Percentiles rank a stretch among this genome's conserved stretches.
phyloP scores from a whole-genome alignment of 2,329 filamentous ascomycete genomes.

The Hypoxylon sp. region DNA sequence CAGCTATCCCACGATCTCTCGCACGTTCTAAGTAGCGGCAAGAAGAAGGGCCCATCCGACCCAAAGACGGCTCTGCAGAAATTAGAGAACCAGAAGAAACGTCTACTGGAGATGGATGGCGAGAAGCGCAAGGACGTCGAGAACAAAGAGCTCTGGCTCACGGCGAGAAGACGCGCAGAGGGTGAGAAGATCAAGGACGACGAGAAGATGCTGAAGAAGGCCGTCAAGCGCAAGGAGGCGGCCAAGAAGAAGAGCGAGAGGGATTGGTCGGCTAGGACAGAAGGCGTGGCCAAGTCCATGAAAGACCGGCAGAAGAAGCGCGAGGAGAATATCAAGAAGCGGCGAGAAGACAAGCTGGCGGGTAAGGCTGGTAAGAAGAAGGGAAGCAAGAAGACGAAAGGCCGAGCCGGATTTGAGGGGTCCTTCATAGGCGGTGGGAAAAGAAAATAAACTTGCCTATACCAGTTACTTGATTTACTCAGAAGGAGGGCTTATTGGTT shows the following conservation, averaged over 20 bases:
- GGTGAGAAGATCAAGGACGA: constrained; percentile 91
- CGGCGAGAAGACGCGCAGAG: constrained; percentile 85
- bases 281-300: constrained; percentile 77
- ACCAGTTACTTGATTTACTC: not conserved
- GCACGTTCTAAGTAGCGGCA: constrained; percentile 69
- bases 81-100: constrained; percentile 84
- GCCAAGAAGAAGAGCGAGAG: constrained; percentile 90
- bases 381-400: constrained; percentile 55
- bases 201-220: constrained; percentile 87
- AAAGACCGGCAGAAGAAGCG: constrained; percentile 84
- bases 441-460: constrained; percentile 42
- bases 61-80: constrained; percentile 85
- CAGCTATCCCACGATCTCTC: constrained; percentile 75
- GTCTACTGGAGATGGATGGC: constrained; percentile 76
- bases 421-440: constrained; percentile 69
- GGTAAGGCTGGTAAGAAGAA: constrained; percentile 67
- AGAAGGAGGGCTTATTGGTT: not conserved
- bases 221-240: constrained; percentile 90
- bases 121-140: constrained; percentile 85
- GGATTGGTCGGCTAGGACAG: constrained; percentile 80
- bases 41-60: constrained; percentile 85
- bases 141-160: constrained; percentile 94
- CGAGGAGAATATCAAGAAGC: constrained; percentile 78
- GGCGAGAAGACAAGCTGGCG: constrained; percentile 74
- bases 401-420: constrained; percentile 69